Evolutionary conservation across 371 early-diverging fungal genomes (phyloP), one percentile per base, ranked within the genome.

Genomic region (Mucor racemosus): DNA sequence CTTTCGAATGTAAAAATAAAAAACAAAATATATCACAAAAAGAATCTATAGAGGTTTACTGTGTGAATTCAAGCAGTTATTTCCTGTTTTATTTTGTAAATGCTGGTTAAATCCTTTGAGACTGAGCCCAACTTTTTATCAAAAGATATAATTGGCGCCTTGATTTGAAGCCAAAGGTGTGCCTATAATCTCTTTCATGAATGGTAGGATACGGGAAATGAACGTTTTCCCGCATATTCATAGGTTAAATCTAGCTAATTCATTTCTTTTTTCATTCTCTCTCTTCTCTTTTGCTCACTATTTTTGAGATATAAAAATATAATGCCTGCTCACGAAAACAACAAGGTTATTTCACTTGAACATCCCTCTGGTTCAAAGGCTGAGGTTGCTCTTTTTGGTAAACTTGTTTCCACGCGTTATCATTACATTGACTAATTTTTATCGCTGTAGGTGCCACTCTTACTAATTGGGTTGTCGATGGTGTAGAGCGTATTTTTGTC

Each of bases 401-500:
- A 3, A 38, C 38, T 13, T 14, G 39, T 50, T 31, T n/a, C 31
- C 8, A 39, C 58, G 35, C 35, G 39, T 58, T 48, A 19, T 9
- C 11, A 21, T 50, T 26, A 19, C 26, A 11, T 10, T 21, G 19
- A n/a, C 39, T 26, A 15, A 55, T 3, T 53, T 13, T 31, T 35
- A 13, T 19, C 31, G 41, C 44, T 50, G 31, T 44, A 82, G 82
- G 94, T 36, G 91, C 94, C 31, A 93, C 94, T 10, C 82, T 95
- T 26, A 93, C 91, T 14, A 88, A 88, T 48, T 95, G 94, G 94
- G 85, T 74, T 38, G 84, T 81, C 36, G 71, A 81, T 42, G 89
- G 84, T 53, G 64, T 72, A 40, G 94, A 95, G 65, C 81, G 86
- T 60, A 75, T 95, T 53, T 95, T 93, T 77, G 82, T 93, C 26